Evolutionary conservation across 2,329 filamentous ascomycete genomes (phyloP).

Genomic region (Corynespora cassiicola): DNA sequence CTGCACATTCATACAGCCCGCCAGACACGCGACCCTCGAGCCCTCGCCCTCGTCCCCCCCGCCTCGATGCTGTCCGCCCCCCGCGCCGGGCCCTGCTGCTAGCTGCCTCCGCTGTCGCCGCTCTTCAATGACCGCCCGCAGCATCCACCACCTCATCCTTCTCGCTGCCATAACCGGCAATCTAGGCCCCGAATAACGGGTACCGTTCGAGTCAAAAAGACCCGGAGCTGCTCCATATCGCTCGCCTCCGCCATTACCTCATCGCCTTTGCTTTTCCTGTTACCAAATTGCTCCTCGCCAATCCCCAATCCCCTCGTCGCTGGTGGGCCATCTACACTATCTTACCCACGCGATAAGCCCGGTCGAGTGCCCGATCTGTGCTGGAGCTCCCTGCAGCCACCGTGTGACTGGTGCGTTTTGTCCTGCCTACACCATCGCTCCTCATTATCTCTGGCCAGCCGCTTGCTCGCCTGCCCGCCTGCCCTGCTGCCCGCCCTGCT

Average conservation of each 20-base stretch:
- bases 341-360: conserved; percentile 49
- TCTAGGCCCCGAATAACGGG: conserved; percentile 36
- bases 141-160: conserved; percentile 50
- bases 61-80: too few relatives aligned
- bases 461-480: too few relatives aligned
- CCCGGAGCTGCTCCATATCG: neutral
- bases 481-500: conserved; percentile 20
- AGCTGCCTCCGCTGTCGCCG: conserved; percentile 16
- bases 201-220: conserved; percentile 3
- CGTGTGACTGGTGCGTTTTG: conserved; percentile 40
- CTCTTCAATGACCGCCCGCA: conserved; percentile 51
- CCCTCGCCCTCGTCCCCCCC: too few relatives aligned
- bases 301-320: too few relatives aligned
- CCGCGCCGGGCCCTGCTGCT: conserved; percentile 17
- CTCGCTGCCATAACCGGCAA: conserved; percentile 48
- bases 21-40: too few relatives aligned
- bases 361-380: conserved; percentile 33
- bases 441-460: too few relatives aligned
- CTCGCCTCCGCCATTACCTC: conserved; percentile 19
- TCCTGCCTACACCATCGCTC: too few relatives aligned
- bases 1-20: neutral
- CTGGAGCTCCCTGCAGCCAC: conserved; percentile 29
- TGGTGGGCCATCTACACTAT: conserved; percentile 26
- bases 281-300: conserved; percentile 27
- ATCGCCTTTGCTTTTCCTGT: conserved; percentile 26